Base-by-base conservation (phyloP, 257 asterid species). In the Mentha longifolia region DNA sequence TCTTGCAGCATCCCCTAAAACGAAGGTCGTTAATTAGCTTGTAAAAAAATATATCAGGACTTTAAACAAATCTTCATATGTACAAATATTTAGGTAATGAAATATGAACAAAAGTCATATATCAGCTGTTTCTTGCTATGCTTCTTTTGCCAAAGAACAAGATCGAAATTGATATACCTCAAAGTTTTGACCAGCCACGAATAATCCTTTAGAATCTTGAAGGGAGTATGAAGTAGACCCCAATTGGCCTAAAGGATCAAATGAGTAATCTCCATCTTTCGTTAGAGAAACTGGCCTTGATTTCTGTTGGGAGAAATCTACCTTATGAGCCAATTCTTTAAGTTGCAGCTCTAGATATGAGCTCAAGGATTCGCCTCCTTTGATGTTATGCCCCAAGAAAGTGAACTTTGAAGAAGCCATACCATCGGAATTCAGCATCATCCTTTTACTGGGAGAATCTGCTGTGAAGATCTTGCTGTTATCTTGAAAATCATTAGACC, bases 281-380 rank as follows among this genome's bases (percentile, higher is more conserved):
- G 68, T 67, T 17, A 58, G 76, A 71, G 76, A 78, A 20, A 49
- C 72, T 20, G 61, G 49, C 31, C 64, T 80, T 39, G 79, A 55
- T 68, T 74, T 86, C 43, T 74, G 82, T 46, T 69, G 69, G 14
- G 97, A 83, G 61, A 83, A 76, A 71, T 91, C 96, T 9, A 83
- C 86, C 71, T 72, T 85, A 49, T 41, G 83, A 68, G 94, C 82
- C 76, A 91, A 76, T 77, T 91, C 97, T 75, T 83, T 77, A 31
- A 91, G 85, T 74, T 91, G 91, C 71, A 84, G 88, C 83, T 91
- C 99, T 74, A 94, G 80, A 72, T 86, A 88, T 50, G 82, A 54
- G 79, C 89, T 89, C 60, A 94, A 80, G 5, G 80, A 82, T 74
- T 87, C 92, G 58, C 91, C 86, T 71, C 90, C 85, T 46, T 70